Conservation (phyloP, 1,139 yeast genomes). For the Eremothecium cymbalariae region DNA sequence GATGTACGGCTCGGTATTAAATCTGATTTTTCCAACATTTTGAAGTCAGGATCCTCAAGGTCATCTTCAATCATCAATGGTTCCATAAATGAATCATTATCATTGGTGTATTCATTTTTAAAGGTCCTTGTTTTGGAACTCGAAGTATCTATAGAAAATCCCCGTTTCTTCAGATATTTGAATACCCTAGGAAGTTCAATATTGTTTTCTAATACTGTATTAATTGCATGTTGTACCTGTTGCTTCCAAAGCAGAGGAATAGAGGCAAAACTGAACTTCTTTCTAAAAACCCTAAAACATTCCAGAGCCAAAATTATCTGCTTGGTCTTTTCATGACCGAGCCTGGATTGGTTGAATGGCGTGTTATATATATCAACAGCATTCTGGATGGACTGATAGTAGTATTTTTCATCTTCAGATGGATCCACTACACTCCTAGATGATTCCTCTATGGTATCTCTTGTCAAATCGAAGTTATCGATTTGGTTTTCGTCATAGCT, state of each 20-base stretch:
- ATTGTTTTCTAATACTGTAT: neutral
- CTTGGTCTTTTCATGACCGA: neutral
- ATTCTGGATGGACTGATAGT: slow-evolving; percentile 3
- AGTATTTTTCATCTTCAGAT: neutral
- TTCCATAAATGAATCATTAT: slow-evolving; percentile 1
- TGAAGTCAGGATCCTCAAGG: slow-evolving; percentile 3
- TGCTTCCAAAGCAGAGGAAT: slow-evolving; percentile 3
- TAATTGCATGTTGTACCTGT: slow-evolving; percentile 1
- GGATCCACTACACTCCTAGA: neutral
- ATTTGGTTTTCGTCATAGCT: neutral
- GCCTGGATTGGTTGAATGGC: slow-evolving; percentile 1
- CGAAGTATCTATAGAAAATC: slow-evolving; percentile 6
- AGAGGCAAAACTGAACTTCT: neutral
- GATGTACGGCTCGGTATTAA: slow-evolving; percentile 4
- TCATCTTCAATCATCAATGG: slow-evolving; percentile 8
- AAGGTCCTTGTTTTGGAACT: neutral
- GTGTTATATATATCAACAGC: slow-evolving; percentile 1
- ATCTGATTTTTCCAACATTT: slow-evolving; percentile 2
- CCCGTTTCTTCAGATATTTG: slow-evolving; percentile 6
- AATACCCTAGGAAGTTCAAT: slow-evolving; percentile 7
- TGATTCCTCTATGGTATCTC: neutral
- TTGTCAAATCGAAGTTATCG: neutral
- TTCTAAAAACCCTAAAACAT: neutral
- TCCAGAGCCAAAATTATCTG: slow-evolving; percentile 1
- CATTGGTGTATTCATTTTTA: neutral